Evolutionary conservation across 176 grass and related monocot genomes (phyloP).

Genomic region (Saccharum officinarum): DNA sequence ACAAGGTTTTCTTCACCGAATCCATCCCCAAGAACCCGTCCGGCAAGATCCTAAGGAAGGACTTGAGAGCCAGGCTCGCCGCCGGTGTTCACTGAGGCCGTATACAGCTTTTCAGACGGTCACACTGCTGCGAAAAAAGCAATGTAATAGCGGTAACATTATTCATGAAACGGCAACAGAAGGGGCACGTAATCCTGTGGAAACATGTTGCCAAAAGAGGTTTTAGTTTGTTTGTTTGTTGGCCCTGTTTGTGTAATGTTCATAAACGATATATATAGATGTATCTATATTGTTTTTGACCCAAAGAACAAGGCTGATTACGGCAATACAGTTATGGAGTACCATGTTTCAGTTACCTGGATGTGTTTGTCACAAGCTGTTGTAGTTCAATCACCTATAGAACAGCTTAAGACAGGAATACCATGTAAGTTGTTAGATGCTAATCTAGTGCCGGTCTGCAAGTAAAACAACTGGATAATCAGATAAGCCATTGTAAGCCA

Average conservation of each 20-base stretch:
- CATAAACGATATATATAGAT: slow-evolving; percentile 51
- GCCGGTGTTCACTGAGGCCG: slow-evolving; percentile 32
- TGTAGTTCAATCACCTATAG: neutral
- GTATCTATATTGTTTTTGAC: slow-evolving; percentile 42
- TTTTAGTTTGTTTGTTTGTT: slow-evolving; percentile 51
- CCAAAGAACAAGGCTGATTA: slow-evolving; percentile 40
- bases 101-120: neutral
- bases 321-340: slow-evolving; percentile 28
- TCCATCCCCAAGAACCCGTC: slow-evolving; percentile 88
- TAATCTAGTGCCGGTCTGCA: neutral
- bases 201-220: slow-evolving; percentile 19
- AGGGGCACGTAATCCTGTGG: neutral
- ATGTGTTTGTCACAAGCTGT: neutral
- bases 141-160: slow-evolving; percentile 23
- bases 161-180: slow-evolving; percentile 37
- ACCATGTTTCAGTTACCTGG: neutral
- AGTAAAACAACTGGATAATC: neutral
- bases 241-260: slow-evolving; percentile 46
- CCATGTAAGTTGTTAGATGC: neutral
- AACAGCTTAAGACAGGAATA: neutral
- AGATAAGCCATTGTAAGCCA: neutral
- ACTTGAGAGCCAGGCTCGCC: slow-evolving; percentile 82
- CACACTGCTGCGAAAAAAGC: slow-evolving; percentile 19
- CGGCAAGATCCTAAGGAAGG: slow-evolving; percentile 96
- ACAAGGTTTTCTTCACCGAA: slow-evolving; percentile 86